Evolutionary conservation across 1,284 basidiomycete genomes (phyloP), one percentile per base, ranked within the genome.

Genomic region (Paramarasmius palmivorus): DNA sequence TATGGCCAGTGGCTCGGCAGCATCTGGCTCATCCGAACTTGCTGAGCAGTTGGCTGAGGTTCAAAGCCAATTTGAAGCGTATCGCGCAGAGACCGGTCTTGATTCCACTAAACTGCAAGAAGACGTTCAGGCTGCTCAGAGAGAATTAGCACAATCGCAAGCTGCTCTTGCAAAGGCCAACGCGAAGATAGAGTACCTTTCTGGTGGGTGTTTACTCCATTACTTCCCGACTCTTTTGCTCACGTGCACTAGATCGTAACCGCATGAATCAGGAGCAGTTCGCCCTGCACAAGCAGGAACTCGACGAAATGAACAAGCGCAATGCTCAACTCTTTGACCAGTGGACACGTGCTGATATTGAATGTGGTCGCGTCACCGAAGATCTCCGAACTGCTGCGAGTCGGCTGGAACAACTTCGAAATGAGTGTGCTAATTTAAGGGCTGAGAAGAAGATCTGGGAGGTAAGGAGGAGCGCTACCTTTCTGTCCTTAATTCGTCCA

Each of bases 401-500:
- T 32, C 75, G 77, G 12, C 69, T 87, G 25, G 91, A 94, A 55
- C 84, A 89, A 54, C 73, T 93, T 36, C 84, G 92, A 5, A 93
- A 90, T 60, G 94, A 97, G 64, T 83, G 79, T 56, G 88, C 92
- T 1, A 93, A 90, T 62, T 79, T 96, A 29, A 83, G 88, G 26
- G 93, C 93, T 0, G 95, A 98, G 78, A 94, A 93, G 76, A 89
- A 88, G 63, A 90, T 95, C 39, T 93, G 90, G 89, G 90, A 92
- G 84, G 92, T 91, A 50, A 49, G 84, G 67, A 2, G 17, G 47
- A 9, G 5, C 23, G 23, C 4, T 37, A 38, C 10, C 48, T 4
- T 52, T 25, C 26, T 25, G 26, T 57, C 3, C 19, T 20, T 20
- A 9, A 12, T 36, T 48, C 7, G 26, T 26, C 12, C 20, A 29